Conservation (phyloP, 1,139 yeast genomes). For the Geotrichum phurueaensis region DNA sequence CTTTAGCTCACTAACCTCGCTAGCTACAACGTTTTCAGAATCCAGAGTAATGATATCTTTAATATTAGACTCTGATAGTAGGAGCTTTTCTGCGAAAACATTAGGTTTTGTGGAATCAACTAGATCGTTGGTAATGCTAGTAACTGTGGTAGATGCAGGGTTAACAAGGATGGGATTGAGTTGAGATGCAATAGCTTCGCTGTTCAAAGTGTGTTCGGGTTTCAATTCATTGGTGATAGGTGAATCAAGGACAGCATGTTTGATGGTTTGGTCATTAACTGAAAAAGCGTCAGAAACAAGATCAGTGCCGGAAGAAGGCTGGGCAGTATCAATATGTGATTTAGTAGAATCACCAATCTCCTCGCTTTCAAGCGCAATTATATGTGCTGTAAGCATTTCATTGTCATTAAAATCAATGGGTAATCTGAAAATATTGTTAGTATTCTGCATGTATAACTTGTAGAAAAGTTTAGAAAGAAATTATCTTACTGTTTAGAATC, state of each 20-base stretch:
- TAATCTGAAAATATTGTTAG: background rate
- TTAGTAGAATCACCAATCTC: background rate
- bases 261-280: background rate
- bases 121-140: background rate
- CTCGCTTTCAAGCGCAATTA: background rate
- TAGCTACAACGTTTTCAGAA: background rate
- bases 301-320: background rate
- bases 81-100: background rate
- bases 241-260: background rate
- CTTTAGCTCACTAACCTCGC: background rate
- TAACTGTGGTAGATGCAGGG: background rate
- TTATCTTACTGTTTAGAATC: background rate
- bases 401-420: background rate
- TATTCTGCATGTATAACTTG: background rate
- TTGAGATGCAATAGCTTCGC: background rate
- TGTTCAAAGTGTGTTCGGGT: background rate
- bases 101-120: background rate
- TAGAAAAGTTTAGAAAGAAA: background rate
- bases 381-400: background rate
- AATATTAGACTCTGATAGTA: background rate
- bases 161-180: background rate
- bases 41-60: background rate
- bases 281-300: background rate
- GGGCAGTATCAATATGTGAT: no score
- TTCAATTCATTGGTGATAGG: background rate